These are phyloP conservation scores for Globomyces sp. DNA, from an alignment of 371 early-diverging fungal species.

Conservation along the genomic window DNA sequence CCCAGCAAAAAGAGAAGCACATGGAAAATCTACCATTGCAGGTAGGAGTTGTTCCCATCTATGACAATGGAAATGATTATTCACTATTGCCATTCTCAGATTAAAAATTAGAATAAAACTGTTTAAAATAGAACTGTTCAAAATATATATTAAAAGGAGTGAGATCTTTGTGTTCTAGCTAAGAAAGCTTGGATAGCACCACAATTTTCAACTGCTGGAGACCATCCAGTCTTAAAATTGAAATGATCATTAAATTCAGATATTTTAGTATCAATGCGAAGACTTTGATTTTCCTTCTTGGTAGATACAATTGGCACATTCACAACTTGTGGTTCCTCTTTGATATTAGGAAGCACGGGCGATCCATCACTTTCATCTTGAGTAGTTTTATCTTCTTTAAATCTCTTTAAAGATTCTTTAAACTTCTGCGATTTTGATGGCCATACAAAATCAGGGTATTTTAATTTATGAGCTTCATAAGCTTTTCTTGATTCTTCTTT, in stretches of 20 bases:
- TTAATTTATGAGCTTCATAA: background rate
- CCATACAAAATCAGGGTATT: constrained; percentile 19
- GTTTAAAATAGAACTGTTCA: too few relatives aligned
- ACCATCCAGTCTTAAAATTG: background rate
- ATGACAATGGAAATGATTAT: too few relatives aligned
- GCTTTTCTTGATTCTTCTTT: constrained; percentile 5
- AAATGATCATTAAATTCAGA: background rate
- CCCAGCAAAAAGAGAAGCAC: too few relatives aligned
- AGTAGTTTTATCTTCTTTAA: too few relatives aligned
- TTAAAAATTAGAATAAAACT: too few relatives aligned
- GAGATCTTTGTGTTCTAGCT: background rate
- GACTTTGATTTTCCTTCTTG: background rate
- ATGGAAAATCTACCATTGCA: too few relatives aligned
- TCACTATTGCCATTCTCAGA: too few relatives aligned
- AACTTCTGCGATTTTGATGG: constrained; percentile 16
- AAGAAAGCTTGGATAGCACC: constrained; percentile 1
- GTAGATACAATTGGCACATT: too few relatives aligned
- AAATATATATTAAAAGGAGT: background rate
- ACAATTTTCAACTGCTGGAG: constrained; percentile 4
- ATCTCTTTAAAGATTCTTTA: constrained; percentile 2
- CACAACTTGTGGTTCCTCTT: too few relatives aligned
- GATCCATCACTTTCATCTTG: too few relatives aligned
- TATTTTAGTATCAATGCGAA: background rate
- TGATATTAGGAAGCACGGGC: too few relatives aligned
- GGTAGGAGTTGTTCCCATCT: too few relatives aligned